Percentiles rank a stretch among this genome's conserved stretches.
These are phyloP conservation scores for Arctostaphylos glauca DNA, from an alignment of 148 eudicot genomes.

Conservation along the genomic window DNA sequence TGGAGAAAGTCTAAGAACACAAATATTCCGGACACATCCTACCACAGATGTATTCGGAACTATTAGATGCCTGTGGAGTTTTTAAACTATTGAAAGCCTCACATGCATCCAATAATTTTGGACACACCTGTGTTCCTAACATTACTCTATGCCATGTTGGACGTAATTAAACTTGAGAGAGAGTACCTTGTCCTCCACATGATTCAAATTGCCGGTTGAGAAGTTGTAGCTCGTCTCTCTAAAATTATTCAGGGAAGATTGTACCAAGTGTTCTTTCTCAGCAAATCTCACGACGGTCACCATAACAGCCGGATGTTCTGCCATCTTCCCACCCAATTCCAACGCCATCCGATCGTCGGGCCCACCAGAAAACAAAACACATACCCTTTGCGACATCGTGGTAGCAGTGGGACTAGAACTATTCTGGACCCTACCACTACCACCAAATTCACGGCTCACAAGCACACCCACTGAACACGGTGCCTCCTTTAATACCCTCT, in stretches of 20 bases:
- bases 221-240: slow-evolving; percentile 7
- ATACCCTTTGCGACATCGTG: slow-evolving; percentile 17
- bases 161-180: too few relatives aligned
- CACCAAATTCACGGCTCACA: slow-evolving; percentile 50
- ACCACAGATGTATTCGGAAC: too few relatives aligned
- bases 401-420: background rate
- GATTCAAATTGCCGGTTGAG: slow-evolving; percentile 14
- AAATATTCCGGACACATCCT: too few relatives aligned
- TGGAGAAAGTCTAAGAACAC: too few relatives aligned
- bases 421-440: slow-evolving; percentile 14
- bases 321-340: slow-evolving; percentile 51
- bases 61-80: too few relatives aligned
- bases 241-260: slow-evolving; percentile 3
- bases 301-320: slow-evolving; percentile 46
- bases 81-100: too few relatives aligned
- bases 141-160: too few relatives aligned
- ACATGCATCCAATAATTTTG: too few relatives aligned
- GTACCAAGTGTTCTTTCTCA: slow-evolving; percentile 2
- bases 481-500: slow-evolving; percentile 45
- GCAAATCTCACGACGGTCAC: slow-evolving; percentile 32
- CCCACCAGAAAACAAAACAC: slow-evolving; percentile 64
- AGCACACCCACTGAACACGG: slow-evolving; percentile 58
- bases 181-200: slow-evolving; percentile 16
- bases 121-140: too few relatives aligned
- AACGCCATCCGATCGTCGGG: slow-evolving; percentile 59